Evolutionary conservation across 352 stramenopile genomes (phyloP).

Genomic region (Saprolegnia diclina): DNA sequence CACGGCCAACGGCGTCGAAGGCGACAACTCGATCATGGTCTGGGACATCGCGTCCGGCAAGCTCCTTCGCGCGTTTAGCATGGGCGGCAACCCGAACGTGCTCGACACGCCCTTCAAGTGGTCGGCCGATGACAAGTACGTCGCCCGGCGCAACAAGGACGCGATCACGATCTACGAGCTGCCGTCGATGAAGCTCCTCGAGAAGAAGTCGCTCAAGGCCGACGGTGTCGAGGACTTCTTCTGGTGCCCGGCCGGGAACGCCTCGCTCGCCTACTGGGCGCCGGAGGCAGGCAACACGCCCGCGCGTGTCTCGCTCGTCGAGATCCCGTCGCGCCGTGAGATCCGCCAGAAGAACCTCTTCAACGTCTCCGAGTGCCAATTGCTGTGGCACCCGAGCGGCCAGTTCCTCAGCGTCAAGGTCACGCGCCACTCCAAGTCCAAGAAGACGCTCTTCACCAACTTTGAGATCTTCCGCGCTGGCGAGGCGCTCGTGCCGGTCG

Average conservation of each 20-base stretch:
- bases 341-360: conserved; percentile 98
- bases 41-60: conserved; percentile 92
- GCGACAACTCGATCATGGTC: conserved; percentile 94
- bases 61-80: conserved; percentile 78
- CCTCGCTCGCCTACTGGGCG: conserved; percentile 95
- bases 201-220: conserved; percentile 94
- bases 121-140: conserved; percentile 93
- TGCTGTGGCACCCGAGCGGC: conserved; percentile 96
- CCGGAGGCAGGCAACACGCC: conserved; percentile 92
- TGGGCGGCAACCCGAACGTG: conserved; percentile 63
- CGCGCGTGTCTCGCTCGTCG: conserved; percentile 95
- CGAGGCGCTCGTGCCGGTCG: conserved; percentile 93
- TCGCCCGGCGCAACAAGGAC: conserved; percentile 92
- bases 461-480: conserved; percentile 97
- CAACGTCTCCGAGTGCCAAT: conserved; percentile 92
- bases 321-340: conserved; percentile 92
- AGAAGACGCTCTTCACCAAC: conserved; percentile 99
- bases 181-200: conserved; percentile 94
- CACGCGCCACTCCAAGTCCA: conserved; percentile 86
- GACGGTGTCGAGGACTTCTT: conserved; percentile 97
- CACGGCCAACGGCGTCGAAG: conserved; percentile 92
- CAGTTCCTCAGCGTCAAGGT: conserved; percentile 90
- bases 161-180: conserved; percentile 94
- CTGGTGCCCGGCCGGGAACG: conserved; percentile 93
- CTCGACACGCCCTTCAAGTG: conserved; percentile 92